Evolutionary conservation across 768 basidiomycete genomes (phyloP), one percentile per base, ranked within the genome.

Genomic region (Kwoniella heveanensis): DNA sequence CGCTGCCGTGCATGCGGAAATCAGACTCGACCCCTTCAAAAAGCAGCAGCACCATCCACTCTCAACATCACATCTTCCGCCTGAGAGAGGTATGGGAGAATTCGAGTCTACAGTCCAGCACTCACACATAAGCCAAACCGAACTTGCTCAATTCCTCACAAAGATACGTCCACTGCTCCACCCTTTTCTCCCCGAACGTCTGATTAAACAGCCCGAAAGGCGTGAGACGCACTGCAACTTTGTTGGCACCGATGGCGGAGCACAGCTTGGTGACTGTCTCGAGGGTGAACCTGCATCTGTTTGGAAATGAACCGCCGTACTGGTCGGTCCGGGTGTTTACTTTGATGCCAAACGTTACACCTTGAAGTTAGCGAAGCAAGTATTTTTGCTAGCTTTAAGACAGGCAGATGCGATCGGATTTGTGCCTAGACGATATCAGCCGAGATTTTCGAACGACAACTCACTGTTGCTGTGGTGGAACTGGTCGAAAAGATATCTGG

Each of bases 301-400:
- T 82, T 68, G 78, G 77, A 32, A 80, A 67, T 0, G 70, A 70
- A 1, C 81, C 80, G 24, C 81, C 81, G 56, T 77, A 82, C 22
- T 63, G 55, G 69, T 82, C 82, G 4, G 78, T 80, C 9, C 81
- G 73, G 61, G 72, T 69, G 75, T 83, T 83, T 57, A 80, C 70
- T 63, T 65, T 65, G 27, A 60, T 64, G 50, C 27, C 32, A 36
- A 10, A 17, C 25, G 32, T 52, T 5, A 39, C 2, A n/a, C n/a
- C n/a, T n/a, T n/a, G n/a, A n/a, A n/a, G n/a, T n/a, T n/a, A n/a
- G n/a, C n/a, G n/a, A n/a, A n/a, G n/a, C n/a, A n/a, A n/a, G n/a
- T n/a, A n/a, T n/a, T n/a, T n/a, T n/a, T n/a, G n/a, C n/a, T n/a
- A n/a, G n/a, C n/a, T n/a, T n/a, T n/a, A n/a, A n/a, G n/a, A n/a